Evolutionary conservation across 208 protist species (phyloP).

Genomic region (Trichomonas tenax): DNA sequence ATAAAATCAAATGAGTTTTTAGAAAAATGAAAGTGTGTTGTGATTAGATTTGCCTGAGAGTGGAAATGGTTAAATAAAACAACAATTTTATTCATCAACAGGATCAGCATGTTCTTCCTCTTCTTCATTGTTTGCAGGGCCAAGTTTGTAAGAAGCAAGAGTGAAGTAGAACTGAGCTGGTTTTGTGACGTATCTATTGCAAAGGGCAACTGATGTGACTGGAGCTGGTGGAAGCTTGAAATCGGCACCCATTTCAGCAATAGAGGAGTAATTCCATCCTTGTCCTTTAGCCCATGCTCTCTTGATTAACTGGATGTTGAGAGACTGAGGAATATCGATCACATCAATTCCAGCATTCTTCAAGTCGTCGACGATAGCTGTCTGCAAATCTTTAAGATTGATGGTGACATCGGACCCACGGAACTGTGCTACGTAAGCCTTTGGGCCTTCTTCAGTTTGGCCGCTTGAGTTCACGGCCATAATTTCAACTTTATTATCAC

Average conservation of each 20-base stretch:
- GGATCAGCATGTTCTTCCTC: neutral
- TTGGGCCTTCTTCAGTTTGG: neutral
- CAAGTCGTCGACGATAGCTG: neutral
- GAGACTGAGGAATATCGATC: neutral
- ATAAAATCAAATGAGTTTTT: no score
- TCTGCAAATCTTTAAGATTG: neutral
- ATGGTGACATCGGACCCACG: neutral
- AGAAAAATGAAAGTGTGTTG: no score
- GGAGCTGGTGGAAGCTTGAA: neutral
- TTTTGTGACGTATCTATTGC: neutral
- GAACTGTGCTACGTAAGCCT: neutral
- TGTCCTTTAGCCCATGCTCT: neutral
- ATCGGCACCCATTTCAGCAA: neutral
- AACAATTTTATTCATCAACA: neutral
- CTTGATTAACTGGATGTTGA: neutral
- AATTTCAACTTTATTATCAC: neutral
- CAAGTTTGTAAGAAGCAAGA: neutral
- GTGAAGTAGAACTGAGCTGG: neutral
- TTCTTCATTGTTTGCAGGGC: neutral
- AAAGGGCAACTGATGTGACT: neutral
- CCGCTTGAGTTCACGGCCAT: neutral
- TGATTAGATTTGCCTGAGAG: no score
- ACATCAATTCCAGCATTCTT: neutral
- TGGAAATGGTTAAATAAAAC: no score
- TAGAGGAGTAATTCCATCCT: neutral